These are phyloP conservation scores for Cyberlindnera bimundalis DNA, from an alignment of 805 yeast species.

Conservation along the genomic window DNA sequence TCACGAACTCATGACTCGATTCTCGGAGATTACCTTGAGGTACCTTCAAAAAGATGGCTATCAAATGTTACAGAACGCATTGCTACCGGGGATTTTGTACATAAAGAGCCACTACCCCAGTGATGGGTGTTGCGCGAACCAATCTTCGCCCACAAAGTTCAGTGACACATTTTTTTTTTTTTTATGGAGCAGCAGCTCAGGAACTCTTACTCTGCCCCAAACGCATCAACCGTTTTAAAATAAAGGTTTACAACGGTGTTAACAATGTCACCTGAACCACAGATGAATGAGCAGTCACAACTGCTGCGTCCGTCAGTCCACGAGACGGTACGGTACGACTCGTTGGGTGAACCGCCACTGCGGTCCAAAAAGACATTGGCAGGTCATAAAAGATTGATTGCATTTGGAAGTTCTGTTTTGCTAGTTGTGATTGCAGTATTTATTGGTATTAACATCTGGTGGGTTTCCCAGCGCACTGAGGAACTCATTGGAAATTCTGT, in stretches of 20 bases:
- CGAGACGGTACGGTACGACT: neutral
- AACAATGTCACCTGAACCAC: neutral
- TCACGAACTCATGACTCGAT: constrained; percentile 14
- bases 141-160: neutral
- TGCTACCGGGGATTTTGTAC: constrained; percentile 25
- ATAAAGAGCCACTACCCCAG: constrained; percentile 5
- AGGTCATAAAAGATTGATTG: neutral
- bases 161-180: neutral
- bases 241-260: too few species aligned
- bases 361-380: neutral
- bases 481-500: constrained; percentile 32
- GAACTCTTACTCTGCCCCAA: too few species aligned
- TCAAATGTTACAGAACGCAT: constrained; percentile 25
- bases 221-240: too few species aligned
- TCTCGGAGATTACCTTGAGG: constrained; percentile 30
- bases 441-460: constrained; percentile 1
- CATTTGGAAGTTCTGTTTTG: neutral
- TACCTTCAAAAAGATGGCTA: constrained; percentile 20
- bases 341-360: neutral
- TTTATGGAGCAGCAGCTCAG: too few species aligned
- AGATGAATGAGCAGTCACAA: neutral
- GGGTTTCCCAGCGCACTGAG: constrained; percentile 26
- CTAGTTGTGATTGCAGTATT: constrained; percentile 2
- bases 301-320: neutral
- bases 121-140: neutral